Base-by-base conservation (phyloP, 352 stramenopile species). In the Phytophthora hybrid region DNA sequence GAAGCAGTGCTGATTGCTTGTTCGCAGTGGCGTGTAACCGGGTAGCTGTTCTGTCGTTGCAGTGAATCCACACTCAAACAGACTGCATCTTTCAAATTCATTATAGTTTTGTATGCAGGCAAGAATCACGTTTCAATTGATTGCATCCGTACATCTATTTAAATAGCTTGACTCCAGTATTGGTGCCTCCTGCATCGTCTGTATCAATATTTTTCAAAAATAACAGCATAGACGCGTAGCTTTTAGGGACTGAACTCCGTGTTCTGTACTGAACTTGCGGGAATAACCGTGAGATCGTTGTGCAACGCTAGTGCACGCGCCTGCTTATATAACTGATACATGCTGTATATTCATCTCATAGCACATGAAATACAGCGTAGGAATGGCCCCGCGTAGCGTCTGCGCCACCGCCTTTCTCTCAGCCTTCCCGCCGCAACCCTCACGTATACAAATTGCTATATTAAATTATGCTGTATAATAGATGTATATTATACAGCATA, bases 381-480 rank as follows among this genome's bases (percentile, higher is more conserved):
- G 21, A 37, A 29, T 57, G 21, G 23, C 23, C 8, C 6, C 37
- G 32, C 55, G 32, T 32, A 51, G 11, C 55, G 55, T 61, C 58
- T 64, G 21, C 58, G 16, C 4, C 23, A 5, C 58, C 13, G 31
- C 44, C 58, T 63, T 54, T 54, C 21, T 53, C 39, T 63, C 19
- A 54, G 26, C 57, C 57, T 41, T 54, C 57, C 39, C 39, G 13
- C 57, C 19, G 21, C 32, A 41, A 39, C 19, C 19, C 49, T 6
- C 18, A 16, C n/a, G n/a, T 37, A 66, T 66, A 66, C 46, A 52
- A 66, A 66, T 2, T 19, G 32, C 14, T 57, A 65, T 65, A 65
- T 51, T 32, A 51, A 39, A 52, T 5, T 66, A 52, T 19, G 59
- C 47, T 58, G 59, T 66, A 66, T n/a, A n/a, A n/a, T n/a, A n/a